Conservation (phyloP, 371 early-diverging fungal genomes). For the Lichtheimia ornata region DNA sequence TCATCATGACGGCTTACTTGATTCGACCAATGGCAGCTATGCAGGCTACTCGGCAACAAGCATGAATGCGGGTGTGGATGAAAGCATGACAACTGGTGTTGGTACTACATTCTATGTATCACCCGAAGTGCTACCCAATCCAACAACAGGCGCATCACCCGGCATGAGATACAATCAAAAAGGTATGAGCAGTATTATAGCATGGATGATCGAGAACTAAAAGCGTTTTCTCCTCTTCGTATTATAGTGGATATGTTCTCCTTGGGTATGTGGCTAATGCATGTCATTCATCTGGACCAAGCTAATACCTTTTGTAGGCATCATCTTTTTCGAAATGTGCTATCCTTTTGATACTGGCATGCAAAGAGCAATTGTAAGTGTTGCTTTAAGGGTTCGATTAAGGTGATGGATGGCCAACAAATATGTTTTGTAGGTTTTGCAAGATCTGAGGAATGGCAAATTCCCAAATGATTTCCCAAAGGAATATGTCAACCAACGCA, state of each 20-base stretch:
- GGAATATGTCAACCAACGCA: constrained; percentile 61
- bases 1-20: neutral
- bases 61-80: constrained; percentile 38
- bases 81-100: constrained; percentile 77
- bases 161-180: constrained; percentile 61
- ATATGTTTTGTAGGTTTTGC: constrained; percentile 27
- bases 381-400: neutral
- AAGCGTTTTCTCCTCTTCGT: neutral
- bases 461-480: constrained; percentile 81
- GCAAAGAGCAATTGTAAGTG: constrained; percentile 62
- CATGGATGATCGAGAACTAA: neutral
- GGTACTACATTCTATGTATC: constrained; percentile 95
- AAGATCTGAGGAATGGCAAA: constrained; percentile 62
- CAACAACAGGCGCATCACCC: constrained; percentile 35
- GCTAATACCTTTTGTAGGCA: constrained; percentile 29
- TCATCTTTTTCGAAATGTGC: constrained; percentile 78
- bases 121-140: constrained; percentile 75
- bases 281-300: constrained; percentile 10
- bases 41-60: constrained; percentile 50
- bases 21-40: constrained; percentile 29
- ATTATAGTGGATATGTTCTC: constrained; percentile 54
- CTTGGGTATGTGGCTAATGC: constrained; percentile 22
- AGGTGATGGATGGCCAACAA: neutral
- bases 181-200: constrained; percentile 13
- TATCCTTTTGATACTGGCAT: constrained; percentile 73